phyloP scores from a whole-genome alignment of 805 yeast genomes.

The Saccharomycopsis sp. region DNA sequence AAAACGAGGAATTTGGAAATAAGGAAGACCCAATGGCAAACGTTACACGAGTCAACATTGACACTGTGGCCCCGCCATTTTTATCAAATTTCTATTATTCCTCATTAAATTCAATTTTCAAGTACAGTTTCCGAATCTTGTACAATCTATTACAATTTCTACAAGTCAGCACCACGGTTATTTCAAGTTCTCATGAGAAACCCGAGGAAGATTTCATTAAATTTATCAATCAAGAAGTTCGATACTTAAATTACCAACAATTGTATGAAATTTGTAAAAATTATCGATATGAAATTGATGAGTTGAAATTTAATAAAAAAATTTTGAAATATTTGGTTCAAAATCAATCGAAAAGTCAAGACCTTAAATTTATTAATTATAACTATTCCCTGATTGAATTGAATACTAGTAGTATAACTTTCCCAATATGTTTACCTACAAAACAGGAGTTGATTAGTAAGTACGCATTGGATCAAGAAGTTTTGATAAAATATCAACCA shows the following conservation, averaged over 20 bases:
- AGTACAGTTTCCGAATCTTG: constrained; percentile 11
- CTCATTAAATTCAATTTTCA: constrained; percentile 14
- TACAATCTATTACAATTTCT: constrained; percentile 21
- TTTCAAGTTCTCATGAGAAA: constrained; percentile 23
- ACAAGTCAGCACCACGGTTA: constrained; percentile 18
- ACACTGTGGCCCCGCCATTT: constrained; percentile 1
- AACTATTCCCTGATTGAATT: background rate
- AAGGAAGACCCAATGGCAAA: constrained; percentile 3
- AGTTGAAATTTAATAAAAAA: constrained; percentile 54
- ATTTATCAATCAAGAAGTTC: constrained; percentile 40
- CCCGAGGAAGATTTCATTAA: constrained; percentile 5
- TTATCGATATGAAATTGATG: constrained; percentile 82
- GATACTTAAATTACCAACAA: constrained; percentile 64
- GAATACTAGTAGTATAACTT: constrained; percentile 20
- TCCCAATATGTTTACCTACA: constrained; percentile 65
- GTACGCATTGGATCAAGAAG: constrained; percentile 53
- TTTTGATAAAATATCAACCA: constrained; percentile 61
- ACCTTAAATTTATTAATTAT: background rate
- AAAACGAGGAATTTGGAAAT: background rate
- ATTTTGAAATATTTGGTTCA: constrained; percentile 32
- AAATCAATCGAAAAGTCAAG: constrained; percentile 8
- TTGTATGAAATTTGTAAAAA: constrained; percentile 61
- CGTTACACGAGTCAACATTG: constrained; percentile 3
- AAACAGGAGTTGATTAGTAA: constrained; percentile 59
- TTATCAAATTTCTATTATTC: constrained; percentile 19